These are phyloP conservation scores for Cnidoscolus chayamansa DNA, from an alignment of 441 rosid genomes.

Conservation along the genomic window DNA sequence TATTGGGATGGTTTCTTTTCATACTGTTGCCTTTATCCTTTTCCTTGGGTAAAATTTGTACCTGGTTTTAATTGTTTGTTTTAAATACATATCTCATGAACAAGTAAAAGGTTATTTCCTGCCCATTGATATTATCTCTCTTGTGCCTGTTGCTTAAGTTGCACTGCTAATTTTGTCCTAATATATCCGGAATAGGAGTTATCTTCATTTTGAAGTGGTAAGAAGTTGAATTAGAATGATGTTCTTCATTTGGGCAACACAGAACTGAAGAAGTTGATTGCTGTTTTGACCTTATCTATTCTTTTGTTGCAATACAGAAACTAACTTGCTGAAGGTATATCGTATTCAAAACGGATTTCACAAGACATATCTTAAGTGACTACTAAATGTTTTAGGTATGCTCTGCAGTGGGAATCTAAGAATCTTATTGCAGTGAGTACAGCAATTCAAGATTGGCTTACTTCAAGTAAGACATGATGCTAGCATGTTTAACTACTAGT, in stretches of 20 bases:
- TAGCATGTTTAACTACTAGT: conserved; percentile 15
- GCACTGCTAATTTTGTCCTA: neutral
- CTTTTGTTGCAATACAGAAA: neutral
- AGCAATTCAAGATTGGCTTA: conserved; percentile 92
- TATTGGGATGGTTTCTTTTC: neutral
- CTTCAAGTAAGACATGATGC: conserved; percentile 65
- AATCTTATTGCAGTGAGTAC: conserved; percentile 87
- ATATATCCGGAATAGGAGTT: neutral
- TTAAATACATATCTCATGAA: neutral
- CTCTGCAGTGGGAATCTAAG: conserved; percentile 85
- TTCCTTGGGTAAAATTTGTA: neutral
- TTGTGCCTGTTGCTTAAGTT: neutral
- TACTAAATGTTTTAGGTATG: conserved; percentile 53
- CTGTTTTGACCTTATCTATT: neutral
- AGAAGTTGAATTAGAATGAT: neutral
- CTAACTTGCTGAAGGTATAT: neutral
- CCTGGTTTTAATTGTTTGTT: neutral
- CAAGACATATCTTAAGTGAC: conserved; percentile 2
- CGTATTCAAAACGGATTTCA: conserved; percentile 11
- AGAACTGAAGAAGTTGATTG: neutral
- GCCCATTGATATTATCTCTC: neutral
- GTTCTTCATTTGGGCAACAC: conserved; percentile 4
- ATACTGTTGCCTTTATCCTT: neutral
- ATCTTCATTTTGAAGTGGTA: neutral
- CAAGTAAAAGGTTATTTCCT: neutral